Conservation (phyloP, 2,329 filamentous ascomycete genomes). For the Harringtonia lauricola region DNA sequence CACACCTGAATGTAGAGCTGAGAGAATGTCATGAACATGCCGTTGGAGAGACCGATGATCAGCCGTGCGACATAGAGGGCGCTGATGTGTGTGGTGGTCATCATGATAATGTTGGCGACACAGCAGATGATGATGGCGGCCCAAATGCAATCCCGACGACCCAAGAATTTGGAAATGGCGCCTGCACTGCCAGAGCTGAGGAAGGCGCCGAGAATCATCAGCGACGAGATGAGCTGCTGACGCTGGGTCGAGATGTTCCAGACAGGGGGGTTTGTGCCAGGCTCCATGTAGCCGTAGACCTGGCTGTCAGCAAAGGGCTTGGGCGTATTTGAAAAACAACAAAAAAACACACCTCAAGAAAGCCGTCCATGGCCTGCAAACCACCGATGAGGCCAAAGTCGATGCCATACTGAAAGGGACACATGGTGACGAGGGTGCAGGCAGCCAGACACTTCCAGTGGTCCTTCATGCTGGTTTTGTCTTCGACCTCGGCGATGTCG, state of each 20-base stretch:
- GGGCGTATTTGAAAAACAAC: background rate
- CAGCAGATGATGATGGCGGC: conserved; percentile 36
- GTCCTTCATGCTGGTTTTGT: conserved; percentile 14
- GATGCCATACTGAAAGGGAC: conserved; percentile 39
- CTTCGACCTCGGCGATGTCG: background rate
- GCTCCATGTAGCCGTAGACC: conserved; percentile 25
- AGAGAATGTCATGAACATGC: conserved; percentile 44
- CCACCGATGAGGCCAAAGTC: conserved; percentile 39
- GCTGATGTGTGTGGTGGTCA: conserved; percentile 39
- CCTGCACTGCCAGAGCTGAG: conserved; percentile 30
- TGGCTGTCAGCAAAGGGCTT: conserved; percentile 5
- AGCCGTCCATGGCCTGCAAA: conserved; percentile 38
- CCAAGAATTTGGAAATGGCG: conserved; percentile 21
- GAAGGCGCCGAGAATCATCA: conserved; percentile 37
- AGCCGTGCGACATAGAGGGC: conserved; percentile 43
- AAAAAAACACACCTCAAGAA: conserved; percentile 25
- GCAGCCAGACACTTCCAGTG: conserved; percentile 24
- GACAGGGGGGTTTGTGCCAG: conserved; percentile 21
- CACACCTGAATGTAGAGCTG: conserved; percentile 23
- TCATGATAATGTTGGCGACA: conserved; percentile 45
- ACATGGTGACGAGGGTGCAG: conserved; percentile 35
- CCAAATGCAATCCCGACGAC: conserved; percentile 28
- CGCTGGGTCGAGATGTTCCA: conserved; percentile 33
- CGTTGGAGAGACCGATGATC: conserved; percentile 44
- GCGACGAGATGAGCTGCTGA: conserved; percentile 35